Evolutionary conservation across 345 rosid genomes (phyloP).

Genomic region (Hevea brasiliensis): DNA sequence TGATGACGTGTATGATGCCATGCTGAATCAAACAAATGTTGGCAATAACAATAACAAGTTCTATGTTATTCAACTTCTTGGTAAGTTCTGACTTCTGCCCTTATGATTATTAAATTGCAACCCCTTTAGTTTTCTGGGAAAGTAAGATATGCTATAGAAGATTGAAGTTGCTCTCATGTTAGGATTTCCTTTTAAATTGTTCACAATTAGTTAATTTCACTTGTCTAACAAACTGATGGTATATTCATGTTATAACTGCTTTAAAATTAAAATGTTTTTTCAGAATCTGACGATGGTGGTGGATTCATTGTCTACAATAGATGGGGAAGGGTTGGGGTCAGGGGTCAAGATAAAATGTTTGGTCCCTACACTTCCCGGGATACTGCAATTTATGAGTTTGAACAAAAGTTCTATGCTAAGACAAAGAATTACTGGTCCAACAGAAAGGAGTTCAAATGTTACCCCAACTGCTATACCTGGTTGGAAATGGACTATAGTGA

Average conservation of each 20-base stretch:
- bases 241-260: background rate
- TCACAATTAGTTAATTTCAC: background rate
- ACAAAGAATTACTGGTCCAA: slow-evolving; percentile 65
- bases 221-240: background rate
- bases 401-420: slow-evolving; percentile 62
- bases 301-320: slow-evolving; percentile 63
- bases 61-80: slow-evolving; percentile 76
- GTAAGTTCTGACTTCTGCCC: slow-evolving; percentile 35
- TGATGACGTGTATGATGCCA: slow-evolving; percentile 75
- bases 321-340: slow-evolving; percentile 95
- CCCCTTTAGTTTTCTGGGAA: background rate
- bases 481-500: slow-evolving; percentile 78
- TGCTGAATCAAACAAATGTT: slow-evolving; percentile 80
- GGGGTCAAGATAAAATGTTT: slow-evolving; percentile 72
- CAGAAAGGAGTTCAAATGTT: slow-evolving; percentile 50
- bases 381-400: slow-evolving; percentile 55
- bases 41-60: slow-evolving; percentile 79
- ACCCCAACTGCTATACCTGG: slow-evolving; percentile 68
- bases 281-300: slow-evolving; percentile 75
- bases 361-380: slow-evolving; percentile 63
- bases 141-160: background rate
- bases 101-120: background rate
- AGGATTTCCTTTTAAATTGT: background rate
- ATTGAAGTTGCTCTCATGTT: background rate
- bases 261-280: slow-evolving; percentile 12